A percentile compares a stretch with the other conserved stretches of the same genome.
Conservation (phyloP, 2,329 filamentous ascomycete species). For the Harringtonia aguacate region DNA sequence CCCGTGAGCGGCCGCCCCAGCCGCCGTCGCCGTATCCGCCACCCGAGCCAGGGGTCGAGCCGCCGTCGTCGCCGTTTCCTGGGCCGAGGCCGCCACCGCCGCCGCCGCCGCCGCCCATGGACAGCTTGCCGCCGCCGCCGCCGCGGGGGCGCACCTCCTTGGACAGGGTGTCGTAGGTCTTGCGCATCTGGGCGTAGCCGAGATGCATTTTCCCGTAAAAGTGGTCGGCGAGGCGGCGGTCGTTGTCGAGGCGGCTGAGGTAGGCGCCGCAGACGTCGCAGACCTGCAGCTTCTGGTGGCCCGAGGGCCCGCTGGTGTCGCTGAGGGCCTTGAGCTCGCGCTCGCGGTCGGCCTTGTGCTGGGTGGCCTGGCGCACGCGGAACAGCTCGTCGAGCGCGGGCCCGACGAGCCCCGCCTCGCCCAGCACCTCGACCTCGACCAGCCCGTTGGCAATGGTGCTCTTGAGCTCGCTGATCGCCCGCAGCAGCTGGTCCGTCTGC, state of each 20-base stretch:
- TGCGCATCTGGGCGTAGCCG: conserved; percentile 96
- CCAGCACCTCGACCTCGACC: conserved; percentile 76
- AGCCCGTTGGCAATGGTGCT: conserved; percentile 72
- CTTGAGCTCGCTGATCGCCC: conserved; percentile 71
- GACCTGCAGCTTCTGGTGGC: conserved; percentile 96
- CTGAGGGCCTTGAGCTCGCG: conserved; percentile 81
- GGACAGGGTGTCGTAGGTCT: conserved; percentile 76
- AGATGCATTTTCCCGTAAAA: conserved; percentile 99
- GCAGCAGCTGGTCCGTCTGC: conserved; percentile 84
- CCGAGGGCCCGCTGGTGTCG: conserved; percentile 84
- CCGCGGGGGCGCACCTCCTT: conserved; percentile 63
- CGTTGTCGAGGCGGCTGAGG: conserved; percentile 84
- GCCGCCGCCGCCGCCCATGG: conserved; percentile 22
- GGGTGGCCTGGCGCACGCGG: conserved; percentile 69
- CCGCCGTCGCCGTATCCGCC: conserved; percentile 27
- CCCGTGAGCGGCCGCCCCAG: conserved; percentile 28
- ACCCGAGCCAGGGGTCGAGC: conserved; percentile 14
- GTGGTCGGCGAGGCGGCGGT: conserved; percentile 85
- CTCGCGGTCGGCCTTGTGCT: conserved; percentile 74
- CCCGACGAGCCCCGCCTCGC: conserved; percentile 69
- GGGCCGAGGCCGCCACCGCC: conserved; percentile 32
- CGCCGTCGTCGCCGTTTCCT: conserved; percentile 34
- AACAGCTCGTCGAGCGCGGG: conserved; percentile 81
- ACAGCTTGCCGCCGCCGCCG: conserved; percentile 29
- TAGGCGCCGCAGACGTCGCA: conserved; percentile 98